A percentile compares a stretch with the other conserved stretches of the same genome.
These are phyloP conservation scores for Entomortierella chlamydospora DNA, from an alignment of 192 early-diverging fungal species.

Conservation along the genomic window DNA sequence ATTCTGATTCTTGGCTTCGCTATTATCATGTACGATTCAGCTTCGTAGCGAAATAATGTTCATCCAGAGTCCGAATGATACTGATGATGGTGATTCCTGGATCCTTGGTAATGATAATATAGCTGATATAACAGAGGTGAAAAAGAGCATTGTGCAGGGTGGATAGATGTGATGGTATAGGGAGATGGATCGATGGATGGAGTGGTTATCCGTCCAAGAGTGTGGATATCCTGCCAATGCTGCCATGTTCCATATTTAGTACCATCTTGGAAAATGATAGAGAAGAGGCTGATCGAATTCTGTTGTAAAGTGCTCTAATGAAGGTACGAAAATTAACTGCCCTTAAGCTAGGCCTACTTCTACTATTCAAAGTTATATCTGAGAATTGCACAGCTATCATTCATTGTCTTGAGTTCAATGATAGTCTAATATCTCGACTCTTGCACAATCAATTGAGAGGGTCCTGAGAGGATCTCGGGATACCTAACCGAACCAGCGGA, in stretches of 20 bases:
- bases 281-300: constrained; percentile 21
- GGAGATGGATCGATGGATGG: constrained; percentile 41
- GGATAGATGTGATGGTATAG: not conserved
- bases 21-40: not conserved
- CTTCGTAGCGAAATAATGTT: not conserved
- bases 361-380: no score
- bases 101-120: not conserved
- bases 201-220: not conserved
- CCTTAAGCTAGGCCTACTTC: constrained; percentile 2
- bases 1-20: no score
- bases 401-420: no score
- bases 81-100: not conserved
- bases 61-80: no score
- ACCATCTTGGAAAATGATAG: constrained; percentile 34
- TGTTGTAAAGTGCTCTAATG: not conserved
- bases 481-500: no score
- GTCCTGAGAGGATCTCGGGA: no score
- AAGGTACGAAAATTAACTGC: not conserved
- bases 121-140: not conserved
- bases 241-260: constrained; percentile 6
- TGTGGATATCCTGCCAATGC: constrained; percentile 11
- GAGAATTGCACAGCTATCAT: no score
- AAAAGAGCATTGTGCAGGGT: not conserved
- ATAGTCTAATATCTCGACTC: no score
- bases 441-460: no score